phyloP scores from a whole-genome alignment of 495 filamentous ascomycete species.

The Penicillium argentinense region DNA sequence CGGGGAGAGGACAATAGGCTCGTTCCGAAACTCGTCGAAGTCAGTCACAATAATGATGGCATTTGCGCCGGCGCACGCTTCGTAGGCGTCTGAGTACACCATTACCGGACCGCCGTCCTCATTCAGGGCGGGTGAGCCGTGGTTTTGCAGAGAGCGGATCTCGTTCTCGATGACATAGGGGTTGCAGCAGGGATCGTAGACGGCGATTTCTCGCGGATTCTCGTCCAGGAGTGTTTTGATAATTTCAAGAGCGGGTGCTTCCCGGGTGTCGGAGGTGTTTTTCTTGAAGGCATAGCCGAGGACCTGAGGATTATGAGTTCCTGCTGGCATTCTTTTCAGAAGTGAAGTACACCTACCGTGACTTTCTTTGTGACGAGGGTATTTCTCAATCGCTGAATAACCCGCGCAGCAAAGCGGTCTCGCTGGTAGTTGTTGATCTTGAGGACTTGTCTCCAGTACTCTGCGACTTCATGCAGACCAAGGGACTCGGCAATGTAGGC shows the following conservation, averaged over 20 bases:
- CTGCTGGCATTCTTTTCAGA: no score
- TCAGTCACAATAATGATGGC: slow-evolving; percentile 37
- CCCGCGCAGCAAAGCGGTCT: slow-evolving; percentile 54
- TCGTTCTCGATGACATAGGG: slow-evolving; percentile 37
- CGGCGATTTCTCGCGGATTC: slow-evolving; percentile 53
- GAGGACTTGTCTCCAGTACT: slow-evolving; percentile 70
- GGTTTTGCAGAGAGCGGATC: slow-evolving; percentile 12
- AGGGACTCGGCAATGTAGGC: slow-evolving; percentile 69
- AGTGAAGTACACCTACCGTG: no score
- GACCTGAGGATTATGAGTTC: no score
- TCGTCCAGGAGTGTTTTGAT: slow-evolving; percentile 63
- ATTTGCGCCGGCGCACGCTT: slow-evolving; percentile 32
- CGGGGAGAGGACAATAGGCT: neutral
- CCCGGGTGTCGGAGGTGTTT: slow-evolving; percentile 70
- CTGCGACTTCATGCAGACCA: slow-evolving; percentile 64
- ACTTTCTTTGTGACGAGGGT: slow-evolving; percentile 69
- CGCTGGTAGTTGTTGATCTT: slow-evolving; percentile 76
- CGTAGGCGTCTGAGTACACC: slow-evolving; percentile 34
- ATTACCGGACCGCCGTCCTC: slow-evolving; percentile 21
- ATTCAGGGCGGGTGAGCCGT: slow-evolving; percentile 5
- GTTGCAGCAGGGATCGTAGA: slow-evolving; percentile 69
- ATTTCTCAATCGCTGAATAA: slow-evolving; percentile 64
- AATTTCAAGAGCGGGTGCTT: slow-evolving; percentile 65
- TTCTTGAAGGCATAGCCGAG: slow-evolving; percentile 80
- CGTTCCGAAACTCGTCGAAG: slow-evolving; percentile 26